Base-by-base conservation (phyloP, 1,284 basidiomycete species). In the Apiotrichum brassicae region DNA sequence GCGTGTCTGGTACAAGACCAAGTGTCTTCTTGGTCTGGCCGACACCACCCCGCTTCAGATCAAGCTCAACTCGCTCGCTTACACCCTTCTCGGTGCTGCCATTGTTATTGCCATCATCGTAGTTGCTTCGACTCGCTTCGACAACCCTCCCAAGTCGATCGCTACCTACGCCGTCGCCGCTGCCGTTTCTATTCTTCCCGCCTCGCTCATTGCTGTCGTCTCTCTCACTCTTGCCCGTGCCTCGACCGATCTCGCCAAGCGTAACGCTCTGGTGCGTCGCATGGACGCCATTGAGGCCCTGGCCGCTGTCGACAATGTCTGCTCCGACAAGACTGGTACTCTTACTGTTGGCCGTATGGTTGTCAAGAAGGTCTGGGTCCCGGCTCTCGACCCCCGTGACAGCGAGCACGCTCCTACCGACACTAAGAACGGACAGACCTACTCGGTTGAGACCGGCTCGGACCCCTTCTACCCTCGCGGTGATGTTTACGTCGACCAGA, bases 291-390 rank as follows among this genome's bases (percentile, higher is more conserved):
- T 83, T 46, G 82, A 83, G 58, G 80, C 78, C n/a, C 69, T 83
- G n/a, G 78, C 77, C 2, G 77, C 78, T 35, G 78, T 82, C 6
- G 78, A 81, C 42, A 79, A 81, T 60, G 78, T 82, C 49, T 83
- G 81, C 64, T 80, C 77, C 18, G 81, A 82, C 68, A 82, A 82
- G 70, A 82, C 81, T 2, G 82, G 82, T 23, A 83, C 82, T 1
- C 70, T 83, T n/a, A 83, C 82, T 0, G 73, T 67, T 66, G 79
- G 80, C 6, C 73, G 65, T 51, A 73, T 76, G 75, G 78, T 81
- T 11, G 76, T 81, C 25, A 77, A 77, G n/a, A 79, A 79, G 53
- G 75, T 79, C 41, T 82, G 79, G 80, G 62, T 82, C 1, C 78
- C 80, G 4, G 49, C 58, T 7, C 39, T 49, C 35, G 60, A 65